Evolutionary conservation across 371 early-diverging fungal species (phyloP).

Genomic region (Conidiobolus incongruus): DNA sequence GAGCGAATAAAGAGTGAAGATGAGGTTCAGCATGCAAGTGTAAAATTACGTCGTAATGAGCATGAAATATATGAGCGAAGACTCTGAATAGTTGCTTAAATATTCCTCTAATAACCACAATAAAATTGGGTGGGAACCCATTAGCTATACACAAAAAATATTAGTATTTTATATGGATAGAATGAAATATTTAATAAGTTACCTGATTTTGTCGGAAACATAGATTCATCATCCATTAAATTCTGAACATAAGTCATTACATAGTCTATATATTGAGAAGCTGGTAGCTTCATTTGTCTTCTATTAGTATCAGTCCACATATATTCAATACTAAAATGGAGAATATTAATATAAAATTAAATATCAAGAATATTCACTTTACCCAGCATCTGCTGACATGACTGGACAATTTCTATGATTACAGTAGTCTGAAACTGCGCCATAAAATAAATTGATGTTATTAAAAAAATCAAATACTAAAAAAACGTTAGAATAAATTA

Average conservation of each 20-base stretch:
- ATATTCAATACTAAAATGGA: slow-evolving; percentile 41
- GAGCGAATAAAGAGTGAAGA: slow-evolving; percentile 83
- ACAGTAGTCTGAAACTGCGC: neutral
- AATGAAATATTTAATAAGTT: neutral
- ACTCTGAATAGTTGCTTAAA: slow-evolving; percentile 72
- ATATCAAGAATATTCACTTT: too few species aligned
- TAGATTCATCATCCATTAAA: slow-evolving; percentile 56
- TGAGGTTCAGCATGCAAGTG: slow-evolving; percentile 67
- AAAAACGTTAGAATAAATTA: too few species aligned
- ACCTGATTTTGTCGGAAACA: slow-evolving; percentile 57
- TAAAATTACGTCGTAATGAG: slow-evolving; percentile 73
- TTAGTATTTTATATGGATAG: neutral
- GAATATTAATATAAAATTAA: too few species aligned
- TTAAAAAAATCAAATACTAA: slow-evolving; percentile 1
- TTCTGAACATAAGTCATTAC: slow-evolving; percentile 78
- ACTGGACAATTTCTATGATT: neutral
- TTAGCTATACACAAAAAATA: too few species aligned
- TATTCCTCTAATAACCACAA: slow-evolving; percentile 33
- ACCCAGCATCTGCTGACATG: slow-evolving; percentile 2
- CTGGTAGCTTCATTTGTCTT: slow-evolving; percentile 59
- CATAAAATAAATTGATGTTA: neutral
- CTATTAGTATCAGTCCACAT: slow-evolving; percentile 76
- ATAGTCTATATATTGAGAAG: slow-evolving; percentile 87
- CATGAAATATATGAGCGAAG: slow-evolving; percentile 81
- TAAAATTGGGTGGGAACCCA: slow-evolving; percentile 68